These are phyloP conservation scores for Austroboletus rostrupii DNA, from an alignment of 1,284 basidiomycete genomes.

Conservation along the genomic window DNA sequence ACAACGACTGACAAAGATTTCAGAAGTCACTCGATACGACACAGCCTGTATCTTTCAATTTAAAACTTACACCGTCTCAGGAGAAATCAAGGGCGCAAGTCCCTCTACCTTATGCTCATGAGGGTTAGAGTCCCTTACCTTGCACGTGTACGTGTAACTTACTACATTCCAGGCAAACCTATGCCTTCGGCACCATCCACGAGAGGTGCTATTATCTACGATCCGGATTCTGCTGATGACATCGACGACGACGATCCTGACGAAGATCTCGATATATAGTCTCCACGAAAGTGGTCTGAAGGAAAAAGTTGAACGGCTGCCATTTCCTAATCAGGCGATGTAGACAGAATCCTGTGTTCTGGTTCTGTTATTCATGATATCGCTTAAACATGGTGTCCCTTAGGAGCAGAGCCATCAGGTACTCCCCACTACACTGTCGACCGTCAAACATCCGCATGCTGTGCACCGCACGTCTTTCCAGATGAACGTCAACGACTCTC, in stretches of 20 bases:
- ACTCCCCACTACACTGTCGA: neutral
- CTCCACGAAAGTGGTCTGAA: slow-evolving; percentile 19
- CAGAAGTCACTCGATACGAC: slow-evolving; percentile 51
- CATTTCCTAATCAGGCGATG: neutral
- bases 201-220: slow-evolving; percentile 55
- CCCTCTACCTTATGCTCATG: slow-evolving; percentile 82
- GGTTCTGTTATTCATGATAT: no score
- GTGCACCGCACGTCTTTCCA: neutral
- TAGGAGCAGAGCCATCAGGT: no score
- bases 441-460: neutral
- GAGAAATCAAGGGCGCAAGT: slow-evolving; percentile 75
- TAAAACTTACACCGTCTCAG: slow-evolving; percentile 82
- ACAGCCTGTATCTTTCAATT: slow-evolving; percentile 77
- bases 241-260: slow-evolving; percentile 89
- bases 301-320: neutral
- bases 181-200: slow-evolving; percentile 5
- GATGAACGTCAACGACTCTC: slow-evolving; percentile 10
- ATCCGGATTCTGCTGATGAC: slow-evolving; percentile 85
- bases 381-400: no score
- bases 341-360: neutral
- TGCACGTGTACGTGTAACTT: neutral
- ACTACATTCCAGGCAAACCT: slow-evolving; percentile 25
- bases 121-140: slow-evolving; percentile 47
- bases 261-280: slow-evolving; percentile 79
- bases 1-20: neutral